Evolutionary conservation across 345 rosid species (phyloP), one percentile per base, ranked within the genome.

Genomic region (Noccaea bulbosa): DNA sequence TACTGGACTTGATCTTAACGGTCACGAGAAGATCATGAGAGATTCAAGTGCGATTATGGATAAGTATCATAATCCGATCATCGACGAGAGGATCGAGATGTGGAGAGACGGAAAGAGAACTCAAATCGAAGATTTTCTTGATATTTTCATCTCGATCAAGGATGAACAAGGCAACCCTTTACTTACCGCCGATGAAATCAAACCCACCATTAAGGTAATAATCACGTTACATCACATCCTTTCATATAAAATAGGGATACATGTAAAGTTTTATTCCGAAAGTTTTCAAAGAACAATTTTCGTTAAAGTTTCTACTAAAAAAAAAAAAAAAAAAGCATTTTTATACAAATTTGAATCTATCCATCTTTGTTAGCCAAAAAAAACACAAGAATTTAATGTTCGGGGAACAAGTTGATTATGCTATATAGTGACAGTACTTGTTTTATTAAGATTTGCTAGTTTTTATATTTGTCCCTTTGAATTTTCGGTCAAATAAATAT

Each of bases 11-110:
- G 84, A 81, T 69, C 59, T 59, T 43, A 78, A 79, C 11, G 86
- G 86, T 7, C 82, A 76, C 54, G 84, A 81, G 53, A 81, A 76
- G 74, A 73, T 54, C 30, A 51, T 72, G 67, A 72, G 69, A 41
- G 78, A 72, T 9, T 71, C 74, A 1, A 72, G 70, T 68, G 77
- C 61, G 1, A 55, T 62, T 22, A 73, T 78, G 77, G 78, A 78
- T 2, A 72, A 72, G 54, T 78, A 78, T 37, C 81, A 78, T 32
- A 67, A 78, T 24, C 81, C 78, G 0, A 68, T 78, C 65, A 55
- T 78, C 11, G 65, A 72, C 11, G 78, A 58, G 11, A 78, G 81
- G 57, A 78, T 78, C 68, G 62, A 73, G 62, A 62, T 66, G 73
- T 78, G 81, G 81, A 72, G 73, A 71, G 73, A 67, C 54, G 78